phyloP scores from a whole-genome alignment of 202 grass and related monocot genomes.

The Elaeis oleifera region DNA sequence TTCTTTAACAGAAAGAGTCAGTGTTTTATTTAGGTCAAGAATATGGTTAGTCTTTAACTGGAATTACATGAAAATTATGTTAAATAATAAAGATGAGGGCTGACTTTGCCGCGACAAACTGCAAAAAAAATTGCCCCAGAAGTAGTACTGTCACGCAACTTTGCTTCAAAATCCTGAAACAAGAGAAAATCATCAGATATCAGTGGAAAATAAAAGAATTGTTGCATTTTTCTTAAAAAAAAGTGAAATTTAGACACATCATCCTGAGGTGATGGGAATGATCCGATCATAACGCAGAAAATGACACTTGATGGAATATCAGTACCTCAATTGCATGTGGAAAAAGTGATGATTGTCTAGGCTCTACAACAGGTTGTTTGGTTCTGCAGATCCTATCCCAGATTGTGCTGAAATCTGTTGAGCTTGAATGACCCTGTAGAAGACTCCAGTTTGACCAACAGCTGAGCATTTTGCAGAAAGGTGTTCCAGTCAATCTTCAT shows the following conservation, averaged over 20 bases:
- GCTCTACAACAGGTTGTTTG: slow-evolving; percentile 92
- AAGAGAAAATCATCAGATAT: slow-evolving; percentile 5
- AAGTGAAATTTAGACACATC: slow-evolving; percentile 4
- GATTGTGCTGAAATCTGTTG: slow-evolving; percentile 53
- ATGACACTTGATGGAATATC: slow-evolving; percentile 2
- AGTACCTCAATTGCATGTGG: slow-evolving; percentile 78
- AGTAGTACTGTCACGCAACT: slow-evolving; percentile 62
- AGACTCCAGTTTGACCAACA: neutral
- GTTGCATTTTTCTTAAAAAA: neutral
- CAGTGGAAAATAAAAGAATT: too few relatives aligned
- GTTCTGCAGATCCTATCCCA: slow-evolving; percentile 93
- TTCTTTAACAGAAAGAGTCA: too few relatives aligned
- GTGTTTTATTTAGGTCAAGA: too few relatives aligned
- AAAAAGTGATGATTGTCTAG: slow-evolving; percentile 88
- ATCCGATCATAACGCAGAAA: slow-evolving; percentile 7
- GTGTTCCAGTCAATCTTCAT: slow-evolving; percentile 1
- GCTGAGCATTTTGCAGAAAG: neutral
- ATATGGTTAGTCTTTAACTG: too few relatives aligned
- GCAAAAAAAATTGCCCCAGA: slow-evolving; percentile 95
- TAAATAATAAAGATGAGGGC: slow-evolving; percentile 24
- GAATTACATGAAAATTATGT: neutral
- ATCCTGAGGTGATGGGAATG: slow-evolving; percentile 10
- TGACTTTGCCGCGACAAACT: slow-evolving; percentile 96
- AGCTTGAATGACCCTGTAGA: slow-evolving; percentile 67
- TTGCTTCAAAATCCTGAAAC: slow-evolving; percentile 78